Evolutionary conservation across 2,329 filamentous ascomycete genomes (phyloP).

Genomic region (Parasarocladium wereldwijsianum): DNA sequence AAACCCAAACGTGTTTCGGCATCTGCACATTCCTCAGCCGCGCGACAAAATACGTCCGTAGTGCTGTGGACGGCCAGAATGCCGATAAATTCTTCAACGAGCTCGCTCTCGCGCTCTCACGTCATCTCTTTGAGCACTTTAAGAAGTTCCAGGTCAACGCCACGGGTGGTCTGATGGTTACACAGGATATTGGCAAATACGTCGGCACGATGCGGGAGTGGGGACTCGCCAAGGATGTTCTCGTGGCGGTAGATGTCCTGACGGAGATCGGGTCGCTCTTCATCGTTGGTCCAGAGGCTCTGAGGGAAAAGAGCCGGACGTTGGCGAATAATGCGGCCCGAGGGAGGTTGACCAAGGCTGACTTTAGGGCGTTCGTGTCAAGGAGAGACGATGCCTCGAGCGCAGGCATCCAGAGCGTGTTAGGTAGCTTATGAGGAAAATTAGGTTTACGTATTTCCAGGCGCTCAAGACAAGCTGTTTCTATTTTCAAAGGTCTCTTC

Average conservation of each 20-base stretch:
- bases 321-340: constrained; percentile 29
- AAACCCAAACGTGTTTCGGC: constrained; percentile 71
- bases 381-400: constrained; percentile 72
- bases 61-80: constrained; percentile 71
- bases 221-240: constrained; percentile 56
- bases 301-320: constrained; percentile 54
- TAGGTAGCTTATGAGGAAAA: constrained; percentile 42
- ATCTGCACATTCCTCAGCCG: constrained; percentile 69
- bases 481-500: constrained; percentile 18
- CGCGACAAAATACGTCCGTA: constrained; percentile 45
- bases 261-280: constrained; percentile 92
- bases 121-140: constrained; percentile 78
- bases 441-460: too few relatives aligned
- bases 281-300: constrained; percentile 72
- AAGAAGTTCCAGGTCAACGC: constrained; percentile 89
- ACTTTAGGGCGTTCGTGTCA: constrained; percentile 73
- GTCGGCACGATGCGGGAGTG: constrained; percentile 73
- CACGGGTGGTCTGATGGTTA: constrained; percentile 86
- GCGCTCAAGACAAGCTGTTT: too few relatives aligned
- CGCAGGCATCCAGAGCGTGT: constrained; percentile 68
- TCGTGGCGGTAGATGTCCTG: constrained; percentile 64
- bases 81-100: constrained; percentile 71
- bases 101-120: constrained; percentile 63
- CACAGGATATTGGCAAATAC: constrained; percentile 91
- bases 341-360: constrained; percentile 47